These are phyloP conservation scores for Ceratocystis cacaofunesta DNA, from an alignment of 2,329 filamentous ascomycete species.

Conservation along the genomic window DNA sequence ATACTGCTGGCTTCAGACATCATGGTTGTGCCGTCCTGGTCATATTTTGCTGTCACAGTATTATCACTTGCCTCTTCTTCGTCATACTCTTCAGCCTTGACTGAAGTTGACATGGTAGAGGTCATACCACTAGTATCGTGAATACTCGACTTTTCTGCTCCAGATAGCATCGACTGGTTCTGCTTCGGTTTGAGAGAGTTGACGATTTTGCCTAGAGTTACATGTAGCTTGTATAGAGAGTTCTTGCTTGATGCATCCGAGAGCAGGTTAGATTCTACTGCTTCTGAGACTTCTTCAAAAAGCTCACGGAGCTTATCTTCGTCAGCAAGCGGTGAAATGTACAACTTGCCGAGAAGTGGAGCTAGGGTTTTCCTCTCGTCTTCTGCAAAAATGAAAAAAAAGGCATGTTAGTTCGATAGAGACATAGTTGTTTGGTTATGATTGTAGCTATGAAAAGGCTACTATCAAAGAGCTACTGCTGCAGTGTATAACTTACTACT, in stretches of 20 bases:
- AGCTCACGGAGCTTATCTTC: constrained; percentile 42
- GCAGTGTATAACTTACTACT: constrained; percentile 41
- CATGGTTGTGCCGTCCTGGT: constrained; percentile 8
- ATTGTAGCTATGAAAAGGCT: background rate
- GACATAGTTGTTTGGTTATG: too few relatives aligned
- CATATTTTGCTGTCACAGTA: constrained; percentile 7
- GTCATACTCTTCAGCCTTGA: constrained; percentile 12
- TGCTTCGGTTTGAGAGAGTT: constrained; percentile 38
- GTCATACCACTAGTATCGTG: constrained; percentile 6
- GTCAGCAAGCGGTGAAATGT: constrained; percentile 53
- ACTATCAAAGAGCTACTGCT: background rate
- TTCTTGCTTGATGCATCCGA: constrained; percentile 48
- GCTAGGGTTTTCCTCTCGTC: constrained; percentile 77
- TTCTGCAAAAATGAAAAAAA: constrained; percentile 31
- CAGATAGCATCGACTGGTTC: constrained; percentile 26
- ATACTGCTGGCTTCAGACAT: constrained; percentile 13
- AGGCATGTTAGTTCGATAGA: constrained; percentile 21
- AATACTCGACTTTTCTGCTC: constrained; percentile 1
- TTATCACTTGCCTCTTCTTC: constrained; percentile 13
- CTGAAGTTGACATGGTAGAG: background rate
- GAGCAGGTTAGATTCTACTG: constrained; percentile 47
- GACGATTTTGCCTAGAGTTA: constrained; percentile 52
- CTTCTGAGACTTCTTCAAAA: constrained; percentile 43
- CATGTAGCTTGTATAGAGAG: constrained; percentile 52
- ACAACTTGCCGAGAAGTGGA: constrained; percentile 65